Evolutionary conservation across 2,329 filamentous ascomycete species (phyloP).

Genomic region (Alternaria arborescens): DNA sequence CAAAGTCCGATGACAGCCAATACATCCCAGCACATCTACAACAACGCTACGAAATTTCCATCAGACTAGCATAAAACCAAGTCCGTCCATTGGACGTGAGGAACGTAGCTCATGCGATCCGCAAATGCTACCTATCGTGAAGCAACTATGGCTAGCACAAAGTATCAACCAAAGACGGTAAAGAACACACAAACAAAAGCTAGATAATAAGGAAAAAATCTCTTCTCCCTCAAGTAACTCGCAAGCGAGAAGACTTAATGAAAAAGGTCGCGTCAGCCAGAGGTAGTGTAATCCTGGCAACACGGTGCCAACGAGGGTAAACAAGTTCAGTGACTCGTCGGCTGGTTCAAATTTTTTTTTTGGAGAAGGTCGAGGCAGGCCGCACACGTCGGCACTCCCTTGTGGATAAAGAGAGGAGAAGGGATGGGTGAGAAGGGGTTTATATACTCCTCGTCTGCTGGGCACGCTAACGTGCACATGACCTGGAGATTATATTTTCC

Average conservation of each 20-base stretch:
- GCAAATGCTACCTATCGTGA: too few species aligned
- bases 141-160: too few species aligned
- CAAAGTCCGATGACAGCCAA: not conserved
- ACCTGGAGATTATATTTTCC: not conserved
- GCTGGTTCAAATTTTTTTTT: not conserved
- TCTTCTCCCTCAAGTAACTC: conserved; percentile 32
- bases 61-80: too few species aligned
- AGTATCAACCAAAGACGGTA: too few species aligned
- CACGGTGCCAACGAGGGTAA: conserved; percentile 24
- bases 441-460: not conserved
- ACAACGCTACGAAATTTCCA: too few species aligned
- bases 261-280: conserved; percentile 29
- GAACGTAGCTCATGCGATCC: too few species aligned
- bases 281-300: conserved; percentile 29
- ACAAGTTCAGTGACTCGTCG: conserved; percentile 23
- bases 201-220: not conserved
- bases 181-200: not conserved
- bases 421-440: not conserved
- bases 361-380: not conserved
- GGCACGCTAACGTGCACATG: not conserved
- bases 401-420: not conserved
- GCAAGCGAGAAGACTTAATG: conserved; percentile 31
- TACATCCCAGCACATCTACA: too few species aligned
- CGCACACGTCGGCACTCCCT: not conserved
- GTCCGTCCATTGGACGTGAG: too few species aligned